These are phyloP conservation scores for Cordia subcordata DNA, from an alignment of 257 asterid genomes.

Conservation along the genomic window DNA sequence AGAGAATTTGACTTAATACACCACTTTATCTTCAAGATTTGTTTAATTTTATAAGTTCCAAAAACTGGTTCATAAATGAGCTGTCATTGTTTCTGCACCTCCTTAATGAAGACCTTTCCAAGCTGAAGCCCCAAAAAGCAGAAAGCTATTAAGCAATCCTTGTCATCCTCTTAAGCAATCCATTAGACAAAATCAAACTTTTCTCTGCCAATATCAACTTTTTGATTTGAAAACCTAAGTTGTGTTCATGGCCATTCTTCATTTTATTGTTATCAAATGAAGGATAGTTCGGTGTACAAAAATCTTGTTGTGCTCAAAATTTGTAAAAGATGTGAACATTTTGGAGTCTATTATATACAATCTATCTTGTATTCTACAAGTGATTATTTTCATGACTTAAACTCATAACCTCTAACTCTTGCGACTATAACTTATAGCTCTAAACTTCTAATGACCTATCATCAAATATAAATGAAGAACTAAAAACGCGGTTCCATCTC, in stretches of 20 bases:
- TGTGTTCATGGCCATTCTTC: too few relatives aligned
- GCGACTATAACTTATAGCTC: too few relatives aligned
- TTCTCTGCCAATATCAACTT: conserved; percentile 8
- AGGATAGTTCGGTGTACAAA: too few relatives aligned
- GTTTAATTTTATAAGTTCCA: background rate
- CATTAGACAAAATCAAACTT: conserved; percentile 2
- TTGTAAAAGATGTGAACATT: too few relatives aligned
- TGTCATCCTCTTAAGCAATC: conserved; percentile 42
- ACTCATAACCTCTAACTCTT: too few relatives aligned
- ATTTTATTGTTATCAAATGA: too few relatives aligned
- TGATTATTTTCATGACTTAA: too few relatives aligned
- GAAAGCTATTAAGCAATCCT: conserved; percentile 31
- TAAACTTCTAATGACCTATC: conserved; percentile 19
- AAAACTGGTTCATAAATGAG: conserved; percentile 30
- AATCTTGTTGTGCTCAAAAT: too few relatives aligned
- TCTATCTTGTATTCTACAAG: too few relatives aligned
- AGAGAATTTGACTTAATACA: conserved; percentile 37
- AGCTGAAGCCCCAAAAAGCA: conserved; percentile 2
- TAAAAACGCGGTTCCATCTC: conserved; percentile 1
- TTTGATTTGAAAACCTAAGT: conserved; percentile 10
- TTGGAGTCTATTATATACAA: too few relatives aligned
- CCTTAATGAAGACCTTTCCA: conserved; percentile 1
- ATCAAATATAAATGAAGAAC: conserved; percentile 12
- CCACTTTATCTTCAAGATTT: conserved; percentile 16
- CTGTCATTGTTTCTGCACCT: conserved; percentile 40